Base-by-base conservation (phyloP, 352 stramenopile genomes). In the Halophytophthora batemanensis region DNA sequence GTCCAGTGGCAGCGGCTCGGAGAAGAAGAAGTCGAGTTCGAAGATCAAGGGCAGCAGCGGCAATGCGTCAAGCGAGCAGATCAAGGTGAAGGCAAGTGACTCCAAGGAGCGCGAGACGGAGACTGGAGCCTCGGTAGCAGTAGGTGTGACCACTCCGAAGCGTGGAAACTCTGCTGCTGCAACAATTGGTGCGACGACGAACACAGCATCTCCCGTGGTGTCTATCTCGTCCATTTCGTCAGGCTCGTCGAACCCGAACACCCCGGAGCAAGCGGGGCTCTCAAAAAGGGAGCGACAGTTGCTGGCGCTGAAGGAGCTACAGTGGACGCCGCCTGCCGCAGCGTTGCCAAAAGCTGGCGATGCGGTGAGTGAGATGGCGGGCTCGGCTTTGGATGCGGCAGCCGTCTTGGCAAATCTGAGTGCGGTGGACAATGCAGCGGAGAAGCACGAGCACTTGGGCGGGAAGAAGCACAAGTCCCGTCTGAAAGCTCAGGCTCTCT, bases 161-260 rank as follows among this genome's bases (percentile, higher is more conserved):
- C 56, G 56, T 37, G 15, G n/a, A 15, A 56, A 35, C 31, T 17
- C 13, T 19, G 34, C 12, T 12, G 56, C 18, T 13, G 11, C 28
- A 1, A 17, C 39, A 22, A 50, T 52, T 29, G 37, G 19, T 3
- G 19, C 61, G 7, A 60, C 53, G 3, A 46, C 53, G 12, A 69
- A 56, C 12, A 66, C 79, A 0, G 67, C 74, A 8, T 90, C 79
- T 28, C 79, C 79, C 0, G 79, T 90, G 8, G 79, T 90, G 25
- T 90, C 79, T 0, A 77, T 87, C 43, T 87, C 79, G 14, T 87
- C 78, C 3, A 58, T 67, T 1, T 87, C 67, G 0, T 89, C 77
- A 0, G 69, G 61, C 2, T 85, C 74, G 8, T 87, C 74, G 22
- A 82, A 85, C 39, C 76, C 79, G 4, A 85, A 87, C 43, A 87